Percentiles rank a stretch among this genome's conserved stretches.
Conservation (phyloP, 352 stramenopile species). For the Aphanomyces stellatus region DNA sequence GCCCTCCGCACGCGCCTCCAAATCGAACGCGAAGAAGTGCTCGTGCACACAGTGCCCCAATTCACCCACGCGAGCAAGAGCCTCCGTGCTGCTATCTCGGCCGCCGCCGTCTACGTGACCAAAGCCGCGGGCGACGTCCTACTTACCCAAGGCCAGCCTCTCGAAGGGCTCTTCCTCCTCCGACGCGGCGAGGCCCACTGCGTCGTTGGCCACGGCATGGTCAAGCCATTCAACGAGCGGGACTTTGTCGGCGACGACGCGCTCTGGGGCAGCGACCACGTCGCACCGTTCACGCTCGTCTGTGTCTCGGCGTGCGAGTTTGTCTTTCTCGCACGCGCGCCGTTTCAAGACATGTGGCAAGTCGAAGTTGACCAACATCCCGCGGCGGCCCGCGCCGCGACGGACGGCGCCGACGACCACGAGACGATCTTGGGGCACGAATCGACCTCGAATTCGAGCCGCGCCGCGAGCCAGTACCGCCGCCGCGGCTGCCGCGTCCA, state of each 20-base stretch:
- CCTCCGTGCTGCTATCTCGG: slow-evolving; percentile 10
- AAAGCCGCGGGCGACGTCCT: slow-evolving; percentile 10
- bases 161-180: slow-evolving; percentile 11
- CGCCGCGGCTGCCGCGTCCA: slow-evolving; percentile 8
- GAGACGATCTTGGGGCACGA: neutral
- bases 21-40: slow-evolving; percentile 14
- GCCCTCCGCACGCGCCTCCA: neutral
- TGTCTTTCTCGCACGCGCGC: neutral
- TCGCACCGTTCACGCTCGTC: neutral
- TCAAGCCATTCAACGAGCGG: neutral
- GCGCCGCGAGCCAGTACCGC: no score
- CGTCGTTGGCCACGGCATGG: neutral
- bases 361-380: neutral
- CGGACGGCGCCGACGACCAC: neutral
- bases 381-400: neutral
- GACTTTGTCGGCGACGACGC: slow-evolving; percentile 14
- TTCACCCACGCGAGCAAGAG: slow-evolving; percentile 6
- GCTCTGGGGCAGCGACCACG: neutral
- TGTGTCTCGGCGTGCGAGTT: slow-evolving; percentile 7
- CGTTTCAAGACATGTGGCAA: slow-evolving; percentile 15
- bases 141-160: neutral
- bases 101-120: slow-evolving; percentile 14
- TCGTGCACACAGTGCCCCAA: slow-evolving; percentile 7
- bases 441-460: neutral
- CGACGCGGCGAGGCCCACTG: neutral